Evolutionary conservation across 2,329 filamentous ascomycete species (phyloP), one percentile per base, ranked within the genome.

Genomic region (Orbilia ellipsospora): DNA sequence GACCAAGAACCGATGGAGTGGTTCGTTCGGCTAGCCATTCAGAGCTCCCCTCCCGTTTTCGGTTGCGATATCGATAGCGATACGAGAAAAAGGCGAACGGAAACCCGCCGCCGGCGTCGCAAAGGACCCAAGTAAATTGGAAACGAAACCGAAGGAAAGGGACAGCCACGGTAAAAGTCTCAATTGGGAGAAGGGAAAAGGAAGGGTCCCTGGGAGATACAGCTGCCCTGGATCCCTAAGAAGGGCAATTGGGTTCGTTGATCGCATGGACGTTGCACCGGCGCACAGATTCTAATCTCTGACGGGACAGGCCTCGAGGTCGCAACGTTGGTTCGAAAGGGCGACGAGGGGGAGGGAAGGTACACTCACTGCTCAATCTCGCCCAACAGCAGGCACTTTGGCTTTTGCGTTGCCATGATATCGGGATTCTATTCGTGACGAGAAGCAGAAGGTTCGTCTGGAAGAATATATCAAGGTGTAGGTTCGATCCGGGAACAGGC

Each of bases 381-480:
- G 56, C 90, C 90, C 15, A 92, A 83, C 50, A 90, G 84, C 6
- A 92, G 85, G 57, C 90, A 86, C 79, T 88, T 89, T 63, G 72
- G 64, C 31, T 54, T 66, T 59, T 75, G 72, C 50, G 72, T 75
- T 75, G 72, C 64, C 72, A 75, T 75, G 72, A 51, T 57, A 62
- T 55, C 52, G 59, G 57, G 23, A 31, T 61, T 69, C 31, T 36
- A 36, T 36, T 36, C 66, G 57, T 63, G 66, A 70, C 66, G 66
- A 70, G 66, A 51, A 10, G 31, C 52, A 13, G 45, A 70, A 50
- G 45, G 31, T 6, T 55, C 20, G 26, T 16, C 7, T 55, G 20
- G 26, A 26, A 31, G 8, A 28, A n/a, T 36, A 20, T 52, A 52
- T 52, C 31, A 36, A 36, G 31, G 31, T 36, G 31, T 7, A 36